phyloP scores from a whole-genome alignment of 352 stramenopile genomes.

The Pythium sukuiense region DNA sequence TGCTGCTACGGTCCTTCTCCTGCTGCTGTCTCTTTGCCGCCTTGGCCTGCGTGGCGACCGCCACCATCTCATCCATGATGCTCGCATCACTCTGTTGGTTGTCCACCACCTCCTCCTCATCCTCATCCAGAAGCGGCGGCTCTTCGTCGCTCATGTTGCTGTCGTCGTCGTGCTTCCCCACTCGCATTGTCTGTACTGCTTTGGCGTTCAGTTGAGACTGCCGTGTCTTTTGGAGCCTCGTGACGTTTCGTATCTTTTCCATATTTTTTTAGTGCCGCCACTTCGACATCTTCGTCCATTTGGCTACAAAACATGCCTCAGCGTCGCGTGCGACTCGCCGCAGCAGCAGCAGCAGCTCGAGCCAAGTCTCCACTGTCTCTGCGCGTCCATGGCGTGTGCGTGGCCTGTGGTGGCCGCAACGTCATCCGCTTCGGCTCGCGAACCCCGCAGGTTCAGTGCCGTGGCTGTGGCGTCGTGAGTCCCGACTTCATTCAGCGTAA shows the following conservation, averaged over 20 bases:
- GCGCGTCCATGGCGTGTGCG: conserved; percentile 42
- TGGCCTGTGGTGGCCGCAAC: conserved; percentile 52
- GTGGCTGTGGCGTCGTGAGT: conserved; percentile 47
- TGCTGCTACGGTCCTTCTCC: conserved; percentile 45
- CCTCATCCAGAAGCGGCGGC: conserved; percentile 40
- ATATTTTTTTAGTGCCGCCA: neutral
- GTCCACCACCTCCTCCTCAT: conserved; percentile 9
- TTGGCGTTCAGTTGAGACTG: neutral
- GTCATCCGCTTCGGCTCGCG: conserved; percentile 15
- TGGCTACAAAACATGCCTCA: neutral
- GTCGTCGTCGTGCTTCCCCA: neutral
- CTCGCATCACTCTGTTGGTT: conserved; percentile 43
- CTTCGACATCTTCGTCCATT: neutral
- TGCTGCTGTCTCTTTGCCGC: conserved; percentile 45
- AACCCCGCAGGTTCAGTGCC: conserved; percentile 40
- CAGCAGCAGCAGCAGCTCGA: neutral
- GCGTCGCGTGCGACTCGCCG: conserved; percentile 9
- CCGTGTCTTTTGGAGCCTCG: neutral
- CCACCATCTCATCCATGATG: conserved; percentile 81
- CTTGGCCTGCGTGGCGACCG: conserved; percentile 49
- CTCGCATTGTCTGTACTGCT: neutral
- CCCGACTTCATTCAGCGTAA: conserved; percentile 46
- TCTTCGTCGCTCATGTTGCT: conserved; percentile 38
- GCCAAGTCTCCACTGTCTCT: conserved; percentile 16
- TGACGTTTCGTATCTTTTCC: conserved; percentile 13